Conservation (phyloP, 257 asterid species). For the Petrea volubilis region DNA sequence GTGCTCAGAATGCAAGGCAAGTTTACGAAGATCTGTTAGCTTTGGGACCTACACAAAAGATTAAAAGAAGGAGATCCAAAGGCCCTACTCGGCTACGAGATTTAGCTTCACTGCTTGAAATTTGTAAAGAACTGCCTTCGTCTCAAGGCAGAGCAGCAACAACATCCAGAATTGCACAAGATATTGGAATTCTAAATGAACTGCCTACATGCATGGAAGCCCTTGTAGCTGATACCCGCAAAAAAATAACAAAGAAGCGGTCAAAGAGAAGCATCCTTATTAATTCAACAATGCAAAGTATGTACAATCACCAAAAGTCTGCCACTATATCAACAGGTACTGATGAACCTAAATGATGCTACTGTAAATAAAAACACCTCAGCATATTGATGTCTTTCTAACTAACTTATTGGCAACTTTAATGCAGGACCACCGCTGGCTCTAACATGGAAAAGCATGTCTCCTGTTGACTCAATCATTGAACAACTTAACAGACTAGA, state of each 20-base stretch:
- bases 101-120: conserved; percentile 44
- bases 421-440: conserved; percentile 64
- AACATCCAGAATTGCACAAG: conserved; percentile 29
- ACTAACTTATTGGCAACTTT: conserved; percentile 26
- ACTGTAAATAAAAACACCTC: conserved; percentile 13
- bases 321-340: conserved; percentile 44
- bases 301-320: conserved; percentile 31
- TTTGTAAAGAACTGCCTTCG: conserved; percentile 35
- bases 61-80: conserved; percentile 54
- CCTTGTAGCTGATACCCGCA: conserved; percentile 40
- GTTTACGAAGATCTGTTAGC: conserved; percentile 35
- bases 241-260: conserved; percentile 55
- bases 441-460: conserved; percentile 48
- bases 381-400: conserved; percentile 11
- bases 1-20: conserved; percentile 35
- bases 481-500: conserved; percentile 56
- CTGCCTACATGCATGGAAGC: conserved; percentile 56
- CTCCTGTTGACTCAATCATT: conserved; percentile 48
- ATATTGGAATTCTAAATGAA: conserved; percentile 31
- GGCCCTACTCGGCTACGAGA: conserved; percentile 47
- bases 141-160: conserved; percentile 32
- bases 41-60: conserved; percentile 45
- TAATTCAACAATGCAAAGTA: conserved; percentile 38
- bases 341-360: conserved; percentile 18
- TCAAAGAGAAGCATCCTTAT: conserved; percentile 47